A percentile compares a stretch with the other conserved stretches of the same genome.
These are phyloP conservation scores for Planoprotostelium fungivorum DNA, from an alignment of 78 protist genomes.

Conservation along the genomic window DNA sequence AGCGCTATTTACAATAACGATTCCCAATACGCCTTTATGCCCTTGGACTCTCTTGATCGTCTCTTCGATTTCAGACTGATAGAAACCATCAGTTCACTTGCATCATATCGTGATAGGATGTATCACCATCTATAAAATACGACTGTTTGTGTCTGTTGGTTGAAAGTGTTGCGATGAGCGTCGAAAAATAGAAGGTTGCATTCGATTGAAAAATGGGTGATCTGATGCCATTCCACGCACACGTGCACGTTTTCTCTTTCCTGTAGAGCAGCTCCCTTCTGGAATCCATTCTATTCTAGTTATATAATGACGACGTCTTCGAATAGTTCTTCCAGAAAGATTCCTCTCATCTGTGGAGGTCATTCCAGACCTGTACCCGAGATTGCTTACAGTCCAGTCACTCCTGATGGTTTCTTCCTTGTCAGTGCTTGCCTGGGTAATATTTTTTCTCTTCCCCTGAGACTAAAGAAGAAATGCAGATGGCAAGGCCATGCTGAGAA, in stretches of 20 bases:
- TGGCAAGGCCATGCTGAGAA: slow-evolving; percentile 82
- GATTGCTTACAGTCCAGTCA: slow-evolving; percentile 39
- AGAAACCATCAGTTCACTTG: too few species aligned
- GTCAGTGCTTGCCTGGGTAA: slow-evolving; percentile 77
- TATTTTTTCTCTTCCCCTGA: not conserved
- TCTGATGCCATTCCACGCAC: too few species aligned
- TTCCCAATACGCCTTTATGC: slow-evolving; percentile 79
- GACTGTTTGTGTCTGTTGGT: too few species aligned
- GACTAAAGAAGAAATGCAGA: slow-evolving; percentile 31
- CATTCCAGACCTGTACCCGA: slow-evolving; percentile 83
- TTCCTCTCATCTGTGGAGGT: slow-evolving; percentile 76
- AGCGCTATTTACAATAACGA: slow-evolving; percentile 49
- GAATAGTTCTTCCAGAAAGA: slow-evolving; percentile 11
- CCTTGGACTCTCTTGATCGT: slow-evolving; percentile 64
- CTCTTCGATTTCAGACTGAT: slow-evolving; percentile 81
- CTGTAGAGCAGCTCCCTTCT: too few species aligned
- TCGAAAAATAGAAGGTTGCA: too few species aligned
- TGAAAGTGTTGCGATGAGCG: too few species aligned
- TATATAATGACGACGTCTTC: not conserved
- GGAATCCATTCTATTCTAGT: slow-evolving; percentile 7
- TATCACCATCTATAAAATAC: too few species aligned
- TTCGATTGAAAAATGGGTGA: too few species aligned
- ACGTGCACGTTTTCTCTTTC: too few species aligned
- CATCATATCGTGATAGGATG: too few species aligned
- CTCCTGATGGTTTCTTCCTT: slow-evolving; percentile 71